Evolutionary conservation across 1,284 basidiomycete species (phyloP).

Genomic region (Ceraceosorus guamensis): DNA sequence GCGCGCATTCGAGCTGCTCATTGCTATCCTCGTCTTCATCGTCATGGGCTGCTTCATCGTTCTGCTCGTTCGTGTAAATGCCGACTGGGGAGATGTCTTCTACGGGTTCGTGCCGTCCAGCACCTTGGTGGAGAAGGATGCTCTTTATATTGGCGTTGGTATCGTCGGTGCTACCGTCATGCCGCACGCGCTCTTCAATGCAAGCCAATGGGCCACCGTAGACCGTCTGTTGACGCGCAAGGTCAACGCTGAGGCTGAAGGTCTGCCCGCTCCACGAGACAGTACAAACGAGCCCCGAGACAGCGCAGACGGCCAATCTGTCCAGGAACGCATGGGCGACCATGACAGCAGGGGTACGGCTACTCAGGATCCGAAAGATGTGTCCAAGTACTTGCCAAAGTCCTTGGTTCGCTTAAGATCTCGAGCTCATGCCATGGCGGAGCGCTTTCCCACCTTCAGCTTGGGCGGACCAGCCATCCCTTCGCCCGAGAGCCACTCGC

Average conservation of each 20-base stretch:
- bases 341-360: too few species aligned
- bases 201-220: conserved; percentile 57
- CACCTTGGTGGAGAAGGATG: conserved; percentile 55
- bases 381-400: too few species aligned
- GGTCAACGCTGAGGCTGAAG: background rate
- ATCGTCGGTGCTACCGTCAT: conserved; percentile 58
- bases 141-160: conserved; percentile 70
- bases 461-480: background rate
- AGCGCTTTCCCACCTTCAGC: background rate
- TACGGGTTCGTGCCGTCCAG: conserved; percentile 72
- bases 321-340: too few species aligned
- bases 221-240: conserved; percentile 20
- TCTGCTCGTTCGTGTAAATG: conserved; percentile 66
- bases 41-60: conserved; percentile 65
- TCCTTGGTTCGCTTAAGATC: background rate
- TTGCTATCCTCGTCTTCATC: conserved; percentile 55
- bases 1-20: conserved; percentile 61
- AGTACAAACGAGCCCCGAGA: too few species aligned
- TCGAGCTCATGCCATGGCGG: background rate
- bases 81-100: conserved; percentile 73
- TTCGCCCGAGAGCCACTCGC: conserved; percentile 4
- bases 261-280: background rate
- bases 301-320: too few species aligned
- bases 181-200: conserved; percentile 87
- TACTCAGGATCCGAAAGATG: too few species aligned